Evolutionary conservation across 176 grass and related monocot genomes (phyloP).

Genomic region (Musa acuminata): DNA sequence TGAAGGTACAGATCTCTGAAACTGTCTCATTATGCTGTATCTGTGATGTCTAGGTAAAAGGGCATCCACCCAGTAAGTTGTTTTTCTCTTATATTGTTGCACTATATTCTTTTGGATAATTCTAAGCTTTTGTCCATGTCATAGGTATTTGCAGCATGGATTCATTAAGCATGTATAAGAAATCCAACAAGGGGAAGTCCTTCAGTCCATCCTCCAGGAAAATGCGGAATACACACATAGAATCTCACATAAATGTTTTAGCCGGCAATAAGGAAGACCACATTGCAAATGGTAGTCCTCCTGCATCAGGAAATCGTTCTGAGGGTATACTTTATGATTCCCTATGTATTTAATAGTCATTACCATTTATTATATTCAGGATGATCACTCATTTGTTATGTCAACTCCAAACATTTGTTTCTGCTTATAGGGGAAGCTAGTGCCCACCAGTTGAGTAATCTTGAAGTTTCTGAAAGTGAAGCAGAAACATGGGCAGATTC

Average conservation of each 20-base stretch:
- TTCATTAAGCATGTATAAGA: background rate
- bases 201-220: background rate
- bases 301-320: background rate
- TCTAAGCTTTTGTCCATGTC: background rate
- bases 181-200: background rate
- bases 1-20: background rate
- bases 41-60: background rate
- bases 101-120: background rate
- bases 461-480: background rate
- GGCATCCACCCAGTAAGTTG: too few relatives aligned
- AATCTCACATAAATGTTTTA: background rate
- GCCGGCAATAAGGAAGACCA: background rate
- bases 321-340: background rate
- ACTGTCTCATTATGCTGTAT: background rate
- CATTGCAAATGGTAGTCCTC: background rate
- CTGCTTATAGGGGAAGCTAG: background rate
- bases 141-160: background rate
- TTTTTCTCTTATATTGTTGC: too few relatives aligned
- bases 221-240: background rate
- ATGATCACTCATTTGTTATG: background rate
- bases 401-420: background rate
- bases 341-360: background rate
- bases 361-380: background rate
- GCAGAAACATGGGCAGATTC: background rate
- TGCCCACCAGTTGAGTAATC: background rate